phyloP scores from a whole-genome alignment of 768 basidiomycete species.

The Cystobasidium onofrii region DNA sequence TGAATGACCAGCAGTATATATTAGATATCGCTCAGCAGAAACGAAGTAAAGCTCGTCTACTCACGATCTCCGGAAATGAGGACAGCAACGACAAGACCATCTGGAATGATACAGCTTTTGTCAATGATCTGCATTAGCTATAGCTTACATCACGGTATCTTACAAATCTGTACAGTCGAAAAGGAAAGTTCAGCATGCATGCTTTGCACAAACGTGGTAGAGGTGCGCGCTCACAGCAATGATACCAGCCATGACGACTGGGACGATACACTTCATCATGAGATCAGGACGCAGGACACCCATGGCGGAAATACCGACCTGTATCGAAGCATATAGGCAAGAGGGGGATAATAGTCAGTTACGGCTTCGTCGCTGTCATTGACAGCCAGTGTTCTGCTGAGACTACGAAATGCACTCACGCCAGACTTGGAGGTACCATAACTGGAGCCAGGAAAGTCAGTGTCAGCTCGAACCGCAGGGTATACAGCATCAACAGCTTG shows the following conservation, averaged over 20 bases:
- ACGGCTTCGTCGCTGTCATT: neutral
- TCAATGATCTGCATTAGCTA: no score
- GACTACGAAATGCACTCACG: slow-evolving; percentile 46
- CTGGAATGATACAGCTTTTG: slow-evolving; percentile 50
- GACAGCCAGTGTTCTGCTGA: neutral
- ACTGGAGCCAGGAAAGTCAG: no score
- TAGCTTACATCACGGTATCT: neutral
- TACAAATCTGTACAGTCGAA: slow-evolving; percentile 29
- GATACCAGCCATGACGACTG: slow-evolving; percentile 99
- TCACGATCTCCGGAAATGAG: slow-evolving; percentile 77
- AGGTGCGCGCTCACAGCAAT: slow-evolving; percentile 67
- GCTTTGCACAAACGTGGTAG: neutral
- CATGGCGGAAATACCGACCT: slow-evolving; percentile 82
- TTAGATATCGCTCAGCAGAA: neutral
- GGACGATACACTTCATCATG: slow-evolving; percentile 96
- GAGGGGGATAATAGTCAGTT: neutral
- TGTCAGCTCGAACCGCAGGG: no score
- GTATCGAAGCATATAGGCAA: neutral
- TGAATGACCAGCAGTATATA: slow-evolving; percentile 42
- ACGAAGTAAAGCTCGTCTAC: slow-evolving; percentile 45
- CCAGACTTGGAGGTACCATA: slow-evolving; percentile 99
- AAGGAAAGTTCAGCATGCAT: neutral
- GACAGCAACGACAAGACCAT: slow-evolving; percentile 98
- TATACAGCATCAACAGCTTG: neutral
- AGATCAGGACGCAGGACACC: slow-evolving; percentile 86